Evolutionary conservation across 768 basidiomycete species (phyloP), one percentile per base, ranked within the genome.

Genomic region (Lentinula boryana): DNA sequence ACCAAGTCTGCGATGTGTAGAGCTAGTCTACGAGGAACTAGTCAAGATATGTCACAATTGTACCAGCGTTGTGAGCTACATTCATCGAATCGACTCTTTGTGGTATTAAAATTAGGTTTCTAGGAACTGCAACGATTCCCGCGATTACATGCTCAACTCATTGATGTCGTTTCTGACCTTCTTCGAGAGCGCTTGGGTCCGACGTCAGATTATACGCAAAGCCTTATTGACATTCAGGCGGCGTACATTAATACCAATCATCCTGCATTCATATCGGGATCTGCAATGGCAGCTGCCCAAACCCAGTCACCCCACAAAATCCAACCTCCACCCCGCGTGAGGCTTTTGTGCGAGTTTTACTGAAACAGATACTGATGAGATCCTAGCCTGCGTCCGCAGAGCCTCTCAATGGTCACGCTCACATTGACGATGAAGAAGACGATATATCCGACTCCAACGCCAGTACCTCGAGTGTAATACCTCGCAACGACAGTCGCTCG

Each of bases 231-330:
- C 67, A 99, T 99, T 53, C 97, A 99, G 73, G 94, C 94, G 1
- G 95, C 97, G 10, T 99, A 99, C 71, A 98, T 99, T 80, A 99
- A 99, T 72, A 98, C 95, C 60, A 98, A 98, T 72, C 97, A 99
- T 71, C 97, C 97, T 5, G 84, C 91, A 35, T 98, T 98, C 74
- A 87, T 95, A 60, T 80, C 88, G 18, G 89, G 91, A 9, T 90
- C 91, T 38, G 84, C 89, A 46, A 70, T 78, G 9, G 83, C 84
- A 75, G 32, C 70, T 33, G 61, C 57, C 12, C 41, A 56, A 54
- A 40, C 41, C n/a, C 53, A 64, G 36, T 67, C 72, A 10, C 78
- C 72, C 27, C 77, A 81, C 49, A 79, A 74, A 66, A 77, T 78
- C 23, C 72, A 72, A 53, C 70, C 72, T 40, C 77, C 80, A 0